Evolutionary conservation across 176 grass and related monocot genomes (phyloP).

Genomic region (Ensete glaucum): DNA sequence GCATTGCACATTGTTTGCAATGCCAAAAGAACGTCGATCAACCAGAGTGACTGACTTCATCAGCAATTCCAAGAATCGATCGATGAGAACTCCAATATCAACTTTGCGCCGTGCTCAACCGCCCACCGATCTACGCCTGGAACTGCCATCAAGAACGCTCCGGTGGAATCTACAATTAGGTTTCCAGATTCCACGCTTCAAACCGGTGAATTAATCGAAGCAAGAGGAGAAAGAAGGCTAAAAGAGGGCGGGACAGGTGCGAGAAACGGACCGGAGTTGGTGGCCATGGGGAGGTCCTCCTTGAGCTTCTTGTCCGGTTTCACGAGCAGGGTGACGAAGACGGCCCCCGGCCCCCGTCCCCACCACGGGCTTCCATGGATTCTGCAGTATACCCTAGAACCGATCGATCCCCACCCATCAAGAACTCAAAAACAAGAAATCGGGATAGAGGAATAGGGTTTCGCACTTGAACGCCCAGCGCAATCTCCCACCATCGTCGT

Average conservation of each 20-base stretch:
- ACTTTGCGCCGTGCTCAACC: too few relatives aligned
- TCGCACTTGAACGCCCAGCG: constrained; percentile 59
- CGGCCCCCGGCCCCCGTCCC: constrained; percentile 62
- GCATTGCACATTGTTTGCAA: too few relatives aligned
- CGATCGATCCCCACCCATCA: neutral
- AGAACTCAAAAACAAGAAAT: neutral
- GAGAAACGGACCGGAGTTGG: constrained; percentile 47
- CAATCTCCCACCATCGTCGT: constrained; percentile 60
- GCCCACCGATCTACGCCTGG: too few relatives aligned
- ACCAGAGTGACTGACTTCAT: too few relatives aligned
- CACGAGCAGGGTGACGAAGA: constrained; percentile 80
- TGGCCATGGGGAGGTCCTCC: constrained; percentile 62
- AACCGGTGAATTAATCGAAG: neutral
- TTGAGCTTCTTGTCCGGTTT: constrained; percentile 60
- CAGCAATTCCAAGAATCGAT: too few relatives aligned
- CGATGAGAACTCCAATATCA: too few relatives aligned
- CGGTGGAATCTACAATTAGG: too few relatives aligned
- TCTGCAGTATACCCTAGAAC: constrained; percentile 29
- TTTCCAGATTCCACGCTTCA: too few relatives aligned
- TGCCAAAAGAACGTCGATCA: too few relatives aligned
- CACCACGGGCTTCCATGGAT: constrained; percentile 46
- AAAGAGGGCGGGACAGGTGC: neutral
- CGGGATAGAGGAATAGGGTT: neutral
- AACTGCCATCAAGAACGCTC: too few relatives aligned
- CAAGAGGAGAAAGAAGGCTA: neutral